Evolutionary conservation across 805 yeast genomes (phyloP).

Genomic region (Candida dajiaensis): DNA sequence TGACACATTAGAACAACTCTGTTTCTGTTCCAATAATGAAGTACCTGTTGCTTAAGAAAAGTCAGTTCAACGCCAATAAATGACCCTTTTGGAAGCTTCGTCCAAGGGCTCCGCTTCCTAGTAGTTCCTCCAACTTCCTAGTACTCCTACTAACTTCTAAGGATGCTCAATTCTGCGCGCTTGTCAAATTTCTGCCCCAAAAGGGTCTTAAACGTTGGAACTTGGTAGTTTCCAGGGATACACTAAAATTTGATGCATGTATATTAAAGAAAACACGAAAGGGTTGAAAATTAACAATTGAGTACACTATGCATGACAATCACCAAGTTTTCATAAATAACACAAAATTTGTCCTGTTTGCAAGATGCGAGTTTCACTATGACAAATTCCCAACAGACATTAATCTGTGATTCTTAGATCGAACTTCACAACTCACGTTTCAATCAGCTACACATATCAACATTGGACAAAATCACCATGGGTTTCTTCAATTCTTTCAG

Average conservation of each 20-base stretch:
- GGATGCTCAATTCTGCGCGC: background rate
- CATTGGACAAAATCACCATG: conserved; percentile 1
- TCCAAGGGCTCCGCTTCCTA: too few species aligned
- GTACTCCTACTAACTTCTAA: too few species aligned
- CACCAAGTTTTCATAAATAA: background rate
- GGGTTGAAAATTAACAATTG: background rate
- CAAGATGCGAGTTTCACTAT: background rate
- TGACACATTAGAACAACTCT: too few species aligned
- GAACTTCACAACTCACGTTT: background rate
- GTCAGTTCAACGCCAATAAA: too few species aligned
- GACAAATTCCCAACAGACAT: background rate
- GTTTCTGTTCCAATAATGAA: too few species aligned
- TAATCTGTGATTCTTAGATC: background rate
- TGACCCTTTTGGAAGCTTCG: too few species aligned
- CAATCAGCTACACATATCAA: background rate
- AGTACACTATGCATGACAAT: background rate
- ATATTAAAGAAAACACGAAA: background rate
- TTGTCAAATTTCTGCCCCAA: background rate
- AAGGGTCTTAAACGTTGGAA: background rate
- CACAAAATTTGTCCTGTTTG: background rate
- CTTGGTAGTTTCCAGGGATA: background rate
- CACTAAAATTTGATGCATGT: background rate
- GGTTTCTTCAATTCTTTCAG: conserved; percentile 3
- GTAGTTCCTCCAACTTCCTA: too few species aligned
- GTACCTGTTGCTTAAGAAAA: too few species aligned